A percentile compares a stretch with the other conserved stretches of the same genome.
phyloP scores from a whole-genome alignment of 257 asterid genomes.

The Solanum etuberosum region DNA sequence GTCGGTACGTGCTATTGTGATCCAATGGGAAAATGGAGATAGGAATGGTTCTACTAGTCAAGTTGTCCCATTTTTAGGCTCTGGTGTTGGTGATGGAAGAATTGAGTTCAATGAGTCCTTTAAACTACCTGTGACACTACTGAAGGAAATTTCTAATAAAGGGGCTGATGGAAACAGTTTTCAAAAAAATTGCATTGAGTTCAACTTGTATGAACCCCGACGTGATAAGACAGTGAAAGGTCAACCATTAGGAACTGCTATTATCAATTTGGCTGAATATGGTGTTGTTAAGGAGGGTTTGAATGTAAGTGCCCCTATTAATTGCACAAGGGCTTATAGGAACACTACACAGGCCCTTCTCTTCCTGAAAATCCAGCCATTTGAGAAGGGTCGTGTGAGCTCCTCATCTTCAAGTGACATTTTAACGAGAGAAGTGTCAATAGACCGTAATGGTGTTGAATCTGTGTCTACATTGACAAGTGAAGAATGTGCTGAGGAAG shows the following conservation, averaged over 20 bases:
- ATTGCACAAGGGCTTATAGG: conserved; percentile 62
- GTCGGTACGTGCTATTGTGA: conserved; percentile 39
- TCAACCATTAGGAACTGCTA: conserved; percentile 66
- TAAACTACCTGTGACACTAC: conserved; percentile 45
- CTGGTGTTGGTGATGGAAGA: conserved; percentile 54
- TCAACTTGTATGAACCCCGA: conserved; percentile 62
- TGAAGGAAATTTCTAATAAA: conserved; percentile 38
- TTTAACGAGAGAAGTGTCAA: conserved; percentile 37
- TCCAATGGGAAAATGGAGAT: conserved; percentile 73
- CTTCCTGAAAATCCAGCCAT: conserved; percentile 41
- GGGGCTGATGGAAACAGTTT: conserved; percentile 30
- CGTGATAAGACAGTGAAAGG: conserved; percentile 59
- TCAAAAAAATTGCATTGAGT: conserved; percentile 57
- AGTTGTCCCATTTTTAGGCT: conserved; percentile 41
- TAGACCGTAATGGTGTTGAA: conserved; percentile 35
- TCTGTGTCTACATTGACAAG: conserved; percentile 51
- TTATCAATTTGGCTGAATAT: conserved; percentile 61
- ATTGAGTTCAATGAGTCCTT: conserved; percentile 63
- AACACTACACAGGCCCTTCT: conserved; percentile 64
- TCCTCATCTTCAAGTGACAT: conserved; percentile 38
- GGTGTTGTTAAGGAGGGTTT: conserved; percentile 42
- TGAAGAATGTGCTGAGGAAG: conserved; percentile 76
- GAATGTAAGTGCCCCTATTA: conserved; percentile 36
- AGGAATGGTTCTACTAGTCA: conserved; percentile 52
- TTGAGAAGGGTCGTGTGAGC: conserved; percentile 27